Evolutionary conservation across 305 asterid genomes (phyloP).

Genomic region (Fraxinus ornus): DNA sequence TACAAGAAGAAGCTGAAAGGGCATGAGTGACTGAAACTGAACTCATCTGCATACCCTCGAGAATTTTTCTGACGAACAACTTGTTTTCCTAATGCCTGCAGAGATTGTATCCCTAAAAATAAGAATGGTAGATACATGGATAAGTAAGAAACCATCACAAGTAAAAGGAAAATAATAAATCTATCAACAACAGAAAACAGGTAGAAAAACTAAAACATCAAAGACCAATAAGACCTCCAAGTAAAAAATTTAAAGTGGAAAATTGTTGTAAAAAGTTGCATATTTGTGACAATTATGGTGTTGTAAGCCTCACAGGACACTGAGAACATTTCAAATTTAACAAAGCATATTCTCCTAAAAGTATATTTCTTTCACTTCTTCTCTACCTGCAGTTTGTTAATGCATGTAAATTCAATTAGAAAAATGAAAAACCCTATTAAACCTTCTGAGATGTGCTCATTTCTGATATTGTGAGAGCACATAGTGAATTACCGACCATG

Average conservation of each 20-base stretch:
- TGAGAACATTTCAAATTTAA: constrained; percentile 8
- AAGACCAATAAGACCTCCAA: constrained; percentile 10
- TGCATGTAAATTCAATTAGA: constrained; percentile 16
- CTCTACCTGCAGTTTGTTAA: constrained; percentile 32
- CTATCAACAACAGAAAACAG: constrained; percentile 9
- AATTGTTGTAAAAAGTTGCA: not conserved
- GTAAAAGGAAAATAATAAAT: constrained; percentile 21
- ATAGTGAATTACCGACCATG: not conserved
- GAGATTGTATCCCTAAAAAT: constrained; percentile 39
- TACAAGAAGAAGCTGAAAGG: not conserved
- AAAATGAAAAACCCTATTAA: not conserved
- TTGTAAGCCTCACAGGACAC: constrained; percentile 5
- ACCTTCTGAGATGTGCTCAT: not conserved
- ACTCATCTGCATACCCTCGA: constrained; percentile 39
- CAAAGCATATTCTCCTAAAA: constrained; percentile 31
- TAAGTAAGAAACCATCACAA: constrained; percentile 24
- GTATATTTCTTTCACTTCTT: constrained; percentile 22
- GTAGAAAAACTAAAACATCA: not conserved
- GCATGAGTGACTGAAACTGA: constrained; percentile 3
- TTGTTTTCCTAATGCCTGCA: constrained; percentile 34
- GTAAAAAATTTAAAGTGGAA: not conserved
- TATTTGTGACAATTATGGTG: not conserved
- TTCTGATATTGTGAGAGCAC: constrained; percentile 14
- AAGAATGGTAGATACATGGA: not conserved
- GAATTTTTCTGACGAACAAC: constrained; percentile 39